phyloP scores from a whole-genome alignment of 2,329 filamentous ascomycete species.

The Pseudopithomyces maydicus region DNA sequence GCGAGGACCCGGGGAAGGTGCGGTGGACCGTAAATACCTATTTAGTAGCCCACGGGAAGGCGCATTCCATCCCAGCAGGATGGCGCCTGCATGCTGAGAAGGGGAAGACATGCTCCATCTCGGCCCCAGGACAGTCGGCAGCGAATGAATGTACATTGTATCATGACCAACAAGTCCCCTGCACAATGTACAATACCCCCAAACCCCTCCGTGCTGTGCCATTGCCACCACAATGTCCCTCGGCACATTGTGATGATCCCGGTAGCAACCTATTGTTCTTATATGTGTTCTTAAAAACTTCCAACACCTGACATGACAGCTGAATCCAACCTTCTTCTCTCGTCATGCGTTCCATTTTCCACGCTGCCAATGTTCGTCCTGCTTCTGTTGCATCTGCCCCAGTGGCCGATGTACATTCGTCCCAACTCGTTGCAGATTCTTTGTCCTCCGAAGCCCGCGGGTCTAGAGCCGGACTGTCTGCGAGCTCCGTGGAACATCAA shows the following conservation, averaged over 20 bases:
- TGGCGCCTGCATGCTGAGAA: too few relatives aligned
- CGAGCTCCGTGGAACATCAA: not conserved
- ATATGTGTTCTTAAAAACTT: not conserved
- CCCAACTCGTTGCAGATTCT: not conserved
- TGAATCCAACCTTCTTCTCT: not conserved
- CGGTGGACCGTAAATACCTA: not conserved
- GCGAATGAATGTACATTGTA: constrained; percentile 24
- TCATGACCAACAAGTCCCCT: constrained; percentile 23
- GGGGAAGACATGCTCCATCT: too few relatives aligned
- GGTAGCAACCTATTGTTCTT: not conserved
- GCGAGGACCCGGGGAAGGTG: not conserved
- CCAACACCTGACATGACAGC: not conserved
- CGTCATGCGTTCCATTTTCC: not conserved
- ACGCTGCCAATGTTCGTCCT: not conserved
- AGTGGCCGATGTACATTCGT: not conserved
- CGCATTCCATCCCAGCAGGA: too few relatives aligned
- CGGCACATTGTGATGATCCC: not conserved
- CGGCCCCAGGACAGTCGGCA: too few relatives aligned
- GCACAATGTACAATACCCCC: too few relatives aligned
- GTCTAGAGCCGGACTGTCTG: not conserved
- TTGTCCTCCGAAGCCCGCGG: not conserved
- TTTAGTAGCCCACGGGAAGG: constrained; percentile 10
- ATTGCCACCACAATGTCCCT: not conserved
- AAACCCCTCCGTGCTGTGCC: not conserved
- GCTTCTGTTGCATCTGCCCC: not conserved